Evolutionary conservation across 768 basidiomycete genomes (phyloP).

Genomic region (Mycena alexandri): DNA sequence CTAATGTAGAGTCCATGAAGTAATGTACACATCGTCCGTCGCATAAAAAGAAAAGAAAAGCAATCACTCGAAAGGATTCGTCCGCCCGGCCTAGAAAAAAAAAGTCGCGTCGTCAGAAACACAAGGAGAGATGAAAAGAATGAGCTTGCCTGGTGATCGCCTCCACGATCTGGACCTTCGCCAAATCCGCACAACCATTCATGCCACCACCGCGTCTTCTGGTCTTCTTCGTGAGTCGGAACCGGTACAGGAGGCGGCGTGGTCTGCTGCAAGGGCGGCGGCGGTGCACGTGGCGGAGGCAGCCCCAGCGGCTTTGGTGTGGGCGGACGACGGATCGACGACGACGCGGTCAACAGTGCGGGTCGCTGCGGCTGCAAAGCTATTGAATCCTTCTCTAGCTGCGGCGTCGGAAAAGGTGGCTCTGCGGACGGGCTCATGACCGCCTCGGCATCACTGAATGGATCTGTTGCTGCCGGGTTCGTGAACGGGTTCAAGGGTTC

Average conservation of each 20-base stretch:
- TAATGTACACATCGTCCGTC: slow-evolving; percentile 15
- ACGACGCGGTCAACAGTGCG: slow-evolving; percentile 41
- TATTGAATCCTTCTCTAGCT: slow-evolving; percentile 22
- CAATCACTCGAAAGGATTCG: slow-evolving; percentile 71
- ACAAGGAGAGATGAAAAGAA: not conserved
- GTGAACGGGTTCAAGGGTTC: slow-evolving; percentile 59
- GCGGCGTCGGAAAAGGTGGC: slow-evolving; percentile 33
- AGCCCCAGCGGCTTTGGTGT: slow-evolving; percentile 72
- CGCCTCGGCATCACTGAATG: slow-evolving; percentile 59
- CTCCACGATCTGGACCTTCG: slow-evolving; percentile 80
- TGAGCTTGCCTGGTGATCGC: slow-evolving; percentile 72
- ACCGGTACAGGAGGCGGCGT: slow-evolving; percentile 54
- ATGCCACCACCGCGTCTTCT: slow-evolving; percentile 79
- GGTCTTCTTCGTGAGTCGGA: slow-evolving; percentile 46
- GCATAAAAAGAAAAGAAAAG: not conserved
- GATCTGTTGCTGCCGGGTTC: slow-evolving; percentile 62
- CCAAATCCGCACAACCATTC: slow-evolving; percentile 88
- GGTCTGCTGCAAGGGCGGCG: slow-evolving; percentile 51
- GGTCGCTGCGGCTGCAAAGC: slow-evolving; percentile 37
- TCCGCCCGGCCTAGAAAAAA: slow-evolving; percentile 72
- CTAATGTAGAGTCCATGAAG: slow-evolving; percentile 15
- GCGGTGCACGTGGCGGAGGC: slow-evolving; percentile 70
- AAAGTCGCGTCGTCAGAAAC: slow-evolving; percentile 8
- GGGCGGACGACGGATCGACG: slow-evolving; percentile 48
- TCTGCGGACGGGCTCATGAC: slow-evolving; percentile 43